Percentiles rank a stretch among this genome's conserved stretches.
These are phyloP conservation scores for Podila minutissima DNA, from an alignment of 192 early-diverging fungal genomes.

Conservation along the genomic window DNA sequence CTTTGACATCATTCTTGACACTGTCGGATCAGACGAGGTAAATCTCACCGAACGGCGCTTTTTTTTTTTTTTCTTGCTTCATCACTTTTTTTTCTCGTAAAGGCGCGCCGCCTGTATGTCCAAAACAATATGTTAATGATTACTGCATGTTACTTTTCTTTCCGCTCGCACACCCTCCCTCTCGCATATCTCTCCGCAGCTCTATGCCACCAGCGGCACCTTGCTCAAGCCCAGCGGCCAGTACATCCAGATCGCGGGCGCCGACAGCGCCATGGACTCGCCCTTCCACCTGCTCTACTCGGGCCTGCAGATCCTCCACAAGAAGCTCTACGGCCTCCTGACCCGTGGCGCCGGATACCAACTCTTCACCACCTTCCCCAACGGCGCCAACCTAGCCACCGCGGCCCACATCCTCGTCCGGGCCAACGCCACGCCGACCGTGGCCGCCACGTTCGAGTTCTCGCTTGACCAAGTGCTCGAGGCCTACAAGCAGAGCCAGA, in stretches of 20 bases:
- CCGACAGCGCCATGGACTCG: constrained; percentile 13
- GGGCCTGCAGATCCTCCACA: constrained; percentile 4
- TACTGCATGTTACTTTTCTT: background rate
- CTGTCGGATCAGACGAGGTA: constrained; percentile 50
- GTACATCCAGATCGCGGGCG: constrained; percentile 20
- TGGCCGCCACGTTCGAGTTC: constrained; percentile 27
- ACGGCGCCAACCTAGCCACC: constrained; percentile 17
- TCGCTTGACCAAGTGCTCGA: constrained; percentile 15
- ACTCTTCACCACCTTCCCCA: constrained; percentile 25
- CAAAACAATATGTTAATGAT: background rate
- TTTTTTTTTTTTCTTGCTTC: too few species aligned
- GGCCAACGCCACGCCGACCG: constrained; percentile 16
- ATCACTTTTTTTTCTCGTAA: too few species aligned
- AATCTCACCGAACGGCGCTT: too few species aligned
- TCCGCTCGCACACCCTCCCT: background rate
- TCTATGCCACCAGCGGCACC: constrained; percentile 4
- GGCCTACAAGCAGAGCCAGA: constrained; percentile 29
- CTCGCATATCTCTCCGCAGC: too few species aligned
- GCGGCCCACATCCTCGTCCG: constrained; percentile 12
- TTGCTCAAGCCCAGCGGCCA: constrained; percentile 25
- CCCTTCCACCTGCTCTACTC: constrained; percentile 8
- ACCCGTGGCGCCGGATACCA: constrained; percentile 26
- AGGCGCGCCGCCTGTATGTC: too few species aligned
- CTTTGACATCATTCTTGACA: constrained; percentile 58
- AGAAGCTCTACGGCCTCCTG: constrained; percentile 20